Percentiles rank a stretch among this genome's conserved stretches.
Conservation (phyloP, 2,329 filamentous ascomycete genomes). For the Sporothrix curviconia region DNA sequence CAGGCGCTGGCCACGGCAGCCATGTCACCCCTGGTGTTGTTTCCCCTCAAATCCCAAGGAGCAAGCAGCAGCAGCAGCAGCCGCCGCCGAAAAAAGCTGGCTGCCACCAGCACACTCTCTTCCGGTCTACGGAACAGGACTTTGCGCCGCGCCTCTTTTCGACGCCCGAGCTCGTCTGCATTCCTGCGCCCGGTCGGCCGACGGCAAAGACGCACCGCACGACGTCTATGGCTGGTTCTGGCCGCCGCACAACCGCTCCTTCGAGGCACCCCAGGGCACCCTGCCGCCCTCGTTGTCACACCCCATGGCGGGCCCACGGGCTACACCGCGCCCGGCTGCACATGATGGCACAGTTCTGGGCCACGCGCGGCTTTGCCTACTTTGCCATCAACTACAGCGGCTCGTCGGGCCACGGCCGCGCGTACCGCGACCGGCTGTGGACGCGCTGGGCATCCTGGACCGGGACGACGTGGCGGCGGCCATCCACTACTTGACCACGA, state of each 20-base stretch:
- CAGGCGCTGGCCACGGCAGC: neutral
- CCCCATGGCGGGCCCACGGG: constrained; percentile 48
- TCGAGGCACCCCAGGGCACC: constrained; percentile 29
- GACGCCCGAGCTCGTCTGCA: constrained; percentile 25
- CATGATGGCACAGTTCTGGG: constrained; percentile 45
- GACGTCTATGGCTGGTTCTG: constrained; percentile 41
- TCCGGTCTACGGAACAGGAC: constrained; percentile 28
- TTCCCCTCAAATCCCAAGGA: too few species aligned
- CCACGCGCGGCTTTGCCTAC: constrained; percentile 47
- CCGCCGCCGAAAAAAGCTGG: too few species aligned
- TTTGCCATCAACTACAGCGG: constrained; percentile 47
- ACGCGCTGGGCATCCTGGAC: constrained; percentile 44
- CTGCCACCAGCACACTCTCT: constrained; percentile 25
- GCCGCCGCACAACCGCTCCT: constrained; percentile 42
- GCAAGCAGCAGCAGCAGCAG: too few species aligned
- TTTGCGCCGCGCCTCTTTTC: constrained; percentile 32
- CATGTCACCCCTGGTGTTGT: neutral
- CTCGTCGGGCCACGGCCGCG: constrained; percentile 43
- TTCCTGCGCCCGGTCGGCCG: constrained; percentile 13
- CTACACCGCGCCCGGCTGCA: constrained; percentile 35
- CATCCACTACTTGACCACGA: constrained; percentile 35
- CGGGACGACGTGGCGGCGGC: constrained; percentile 43
- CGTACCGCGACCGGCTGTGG: constrained; percentile 43
- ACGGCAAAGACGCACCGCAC: neutral
- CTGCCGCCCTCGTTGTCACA: constrained; percentile 44